A percentile compares a stretch with the other conserved stretches of the same genome.
Evolutionary conservation across 2,329 filamentous ascomycete genomes (phyloP).

Genomic region (Leptographium lundbergii): DNA sequence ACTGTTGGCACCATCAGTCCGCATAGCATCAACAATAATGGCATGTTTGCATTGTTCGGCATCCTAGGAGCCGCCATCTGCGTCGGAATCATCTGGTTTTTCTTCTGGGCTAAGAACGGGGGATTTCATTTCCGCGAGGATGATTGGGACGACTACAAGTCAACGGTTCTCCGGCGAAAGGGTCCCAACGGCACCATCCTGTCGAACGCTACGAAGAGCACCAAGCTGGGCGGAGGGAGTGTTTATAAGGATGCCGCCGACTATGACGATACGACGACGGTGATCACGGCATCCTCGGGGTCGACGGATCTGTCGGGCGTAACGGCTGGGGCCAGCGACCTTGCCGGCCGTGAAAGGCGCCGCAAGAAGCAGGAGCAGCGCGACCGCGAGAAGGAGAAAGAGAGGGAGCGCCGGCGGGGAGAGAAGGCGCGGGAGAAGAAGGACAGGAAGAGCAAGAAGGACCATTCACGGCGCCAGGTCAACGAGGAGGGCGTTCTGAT

Average conservation of each 20-base stretch:
- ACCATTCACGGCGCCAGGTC: conserved; percentile 25
- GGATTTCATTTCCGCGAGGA: conserved; percentile 75
- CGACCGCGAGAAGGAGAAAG: conserved; percentile 34
- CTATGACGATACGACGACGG: conserved; percentile 27
- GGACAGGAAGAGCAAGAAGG: conserved; percentile 26
- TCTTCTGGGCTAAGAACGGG: conserved; percentile 95
- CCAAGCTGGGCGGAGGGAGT: conserved; percentile 76
- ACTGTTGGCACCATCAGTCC: conserved; percentile 38
- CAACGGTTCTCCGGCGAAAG: conserved; percentile 76
- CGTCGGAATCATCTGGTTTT: conserved; percentile 79
- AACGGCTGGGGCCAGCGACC: conserved; percentile 44
- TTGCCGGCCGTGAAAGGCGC: conserved; percentile 41
- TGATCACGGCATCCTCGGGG: conserved; percentile 17
- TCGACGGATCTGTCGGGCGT: conserved; percentile 34
- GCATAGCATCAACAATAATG: conserved; percentile 49
- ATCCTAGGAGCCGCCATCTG: conserved; percentile 70
- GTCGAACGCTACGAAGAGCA: conserved; percentile 69
- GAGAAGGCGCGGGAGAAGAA: conserved; percentile 22
- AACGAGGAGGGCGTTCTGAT: conserved; percentile 49
- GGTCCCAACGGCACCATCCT: conserved; percentile 82
- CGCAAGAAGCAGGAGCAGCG: conserved; percentile 39
- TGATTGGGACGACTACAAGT: conserved; percentile 99
- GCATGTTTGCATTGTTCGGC: conserved; percentile 76
- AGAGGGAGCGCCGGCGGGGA: conserved; percentile 25
- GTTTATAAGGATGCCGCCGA: conserved; percentile 62